These are phyloP conservation scores for Phaeosphaeria sp. DNA, from an alignment of 2,329 filamentous ascomycete species.

Conservation along the genomic window DNA sequence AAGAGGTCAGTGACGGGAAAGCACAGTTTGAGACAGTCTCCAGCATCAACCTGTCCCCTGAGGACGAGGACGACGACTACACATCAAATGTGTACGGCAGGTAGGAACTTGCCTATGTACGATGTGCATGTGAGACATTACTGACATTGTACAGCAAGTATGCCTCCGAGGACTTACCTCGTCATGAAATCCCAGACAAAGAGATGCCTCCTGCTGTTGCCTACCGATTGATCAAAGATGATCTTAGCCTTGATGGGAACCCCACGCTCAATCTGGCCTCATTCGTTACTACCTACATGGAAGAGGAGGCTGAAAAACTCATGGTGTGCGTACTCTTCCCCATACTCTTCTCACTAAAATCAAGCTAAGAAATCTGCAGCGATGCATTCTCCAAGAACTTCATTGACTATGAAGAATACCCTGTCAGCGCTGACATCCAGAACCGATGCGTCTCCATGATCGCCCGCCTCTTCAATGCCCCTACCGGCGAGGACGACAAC, in stretches of 20 bases:
- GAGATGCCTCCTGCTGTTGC: constrained; percentile 93
- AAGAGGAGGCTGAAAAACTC: constrained; percentile 93
- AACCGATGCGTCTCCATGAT: constrained; percentile 74
- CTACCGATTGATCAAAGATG: constrained; percentile 93
- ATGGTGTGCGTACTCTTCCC: constrained; percentile 69
- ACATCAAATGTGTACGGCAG: constrained; percentile 86
- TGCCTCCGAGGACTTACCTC: constrained; percentile 79
- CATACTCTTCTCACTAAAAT: neutral
- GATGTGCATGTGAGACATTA: too few relatives aligned
- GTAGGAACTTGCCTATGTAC: too few relatives aligned
- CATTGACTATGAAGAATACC: constrained; percentile 59
- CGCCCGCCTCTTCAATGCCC: constrained; percentile 80
- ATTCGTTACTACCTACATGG: constrained; percentile 98
- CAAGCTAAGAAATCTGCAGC: constrained; percentile 10
- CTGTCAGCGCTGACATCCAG: constrained; percentile 65
- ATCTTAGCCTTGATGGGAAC: constrained; percentile 84
- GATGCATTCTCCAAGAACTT: constrained; percentile 96
- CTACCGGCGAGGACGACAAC: constrained; percentile 62
- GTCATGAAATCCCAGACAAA: constrained; percentile 75
- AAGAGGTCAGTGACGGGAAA: constrained; percentile 44
- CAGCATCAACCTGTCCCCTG: constrained; percentile 28
- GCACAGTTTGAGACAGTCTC: constrained; percentile 17
- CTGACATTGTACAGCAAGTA: too few relatives aligned
- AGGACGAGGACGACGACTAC: constrained; percentile 59
- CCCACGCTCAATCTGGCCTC: constrained; percentile 72